Conservation (phyloP, 768 basidiomycete species). For the Lentinula boryana region DNA sequence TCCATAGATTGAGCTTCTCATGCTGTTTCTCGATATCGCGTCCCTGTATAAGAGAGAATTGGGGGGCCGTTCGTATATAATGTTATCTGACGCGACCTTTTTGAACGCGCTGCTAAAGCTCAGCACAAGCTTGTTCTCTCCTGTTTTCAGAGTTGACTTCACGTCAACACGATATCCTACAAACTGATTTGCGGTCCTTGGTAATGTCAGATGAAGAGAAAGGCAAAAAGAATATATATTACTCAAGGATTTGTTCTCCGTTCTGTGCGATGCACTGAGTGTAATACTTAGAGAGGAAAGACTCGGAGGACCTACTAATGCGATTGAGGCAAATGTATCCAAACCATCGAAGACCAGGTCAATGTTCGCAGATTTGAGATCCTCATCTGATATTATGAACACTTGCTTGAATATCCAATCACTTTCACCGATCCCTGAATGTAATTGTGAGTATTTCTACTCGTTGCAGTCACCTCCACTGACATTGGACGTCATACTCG, state of each 20-base stretch:
- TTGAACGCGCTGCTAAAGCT: constrained; percentile 72
- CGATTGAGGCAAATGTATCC: constrained; percentile 80
- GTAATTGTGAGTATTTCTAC: background rate
- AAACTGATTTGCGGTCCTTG: constrained; percentile 80
- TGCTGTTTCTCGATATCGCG: constrained; percentile 64
- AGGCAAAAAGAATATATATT: constrained; percentile 10
- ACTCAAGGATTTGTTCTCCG: constrained; percentile 62
- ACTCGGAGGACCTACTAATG: constrained; percentile 42
- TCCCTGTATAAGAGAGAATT: constrained; percentile 36
- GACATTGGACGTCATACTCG: constrained; percentile 92
- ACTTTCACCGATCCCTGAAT: constrained; percentile 80
- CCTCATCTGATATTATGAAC: constrained; percentile 45
- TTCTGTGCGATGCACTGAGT: constrained; percentile 35
- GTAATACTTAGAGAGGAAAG: background rate
- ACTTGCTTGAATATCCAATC: constrained; percentile 78
- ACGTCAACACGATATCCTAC: constrained; percentile 60
- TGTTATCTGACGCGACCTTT: constrained; percentile 32
- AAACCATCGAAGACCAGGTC: constrained; percentile 89
- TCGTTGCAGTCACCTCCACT: constrained; percentile 14
- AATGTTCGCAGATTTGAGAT: constrained; percentile 39
- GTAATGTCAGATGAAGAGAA: background rate
- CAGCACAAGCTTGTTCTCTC: constrained; percentile 62
- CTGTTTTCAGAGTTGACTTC: constrained; percentile 45
- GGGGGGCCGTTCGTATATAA: background rate
- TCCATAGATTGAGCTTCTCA: constrained; percentile 68